phyloP scores from a whole-genome alignment of 495 filamentous ascomycete genomes.

The Aspergillus leporis region DNA sequence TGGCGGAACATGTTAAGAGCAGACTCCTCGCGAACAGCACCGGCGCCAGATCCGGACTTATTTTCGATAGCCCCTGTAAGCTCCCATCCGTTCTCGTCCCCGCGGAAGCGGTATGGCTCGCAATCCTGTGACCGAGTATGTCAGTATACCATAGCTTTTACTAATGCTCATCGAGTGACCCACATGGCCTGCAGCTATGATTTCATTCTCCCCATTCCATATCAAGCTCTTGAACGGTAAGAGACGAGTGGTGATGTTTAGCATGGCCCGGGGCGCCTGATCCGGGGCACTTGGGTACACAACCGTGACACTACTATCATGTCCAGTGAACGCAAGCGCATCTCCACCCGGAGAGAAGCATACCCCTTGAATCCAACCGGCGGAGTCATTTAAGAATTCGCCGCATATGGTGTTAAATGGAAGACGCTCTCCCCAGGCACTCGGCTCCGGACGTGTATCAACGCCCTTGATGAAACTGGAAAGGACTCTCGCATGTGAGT shows the following conservation, averaged over 20 bases:
- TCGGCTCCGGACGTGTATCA: conserved; percentile 82
- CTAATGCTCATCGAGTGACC: conserved; percentile 21
- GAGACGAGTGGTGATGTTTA: conserved; percentile 85
- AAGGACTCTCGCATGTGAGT: conserved; percentile 96
- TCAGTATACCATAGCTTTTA: conserved; percentile 3
- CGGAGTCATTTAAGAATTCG: conserved; percentile 91
- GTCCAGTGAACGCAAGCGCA: conserved; percentile 84
- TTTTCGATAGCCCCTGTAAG: conserved; percentile 79
- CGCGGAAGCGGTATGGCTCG: conserved; percentile 86
- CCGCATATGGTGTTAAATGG: conserved; percentile 98
- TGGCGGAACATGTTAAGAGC: conserved; percentile 99
- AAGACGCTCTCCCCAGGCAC: conserved; percentile 89
- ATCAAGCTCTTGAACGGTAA: conserved; percentile 88
- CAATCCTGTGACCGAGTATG: conserved; percentile 60
- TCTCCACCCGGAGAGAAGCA: conserved; percentile 90
- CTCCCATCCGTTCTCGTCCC: conserved; percentile 82
- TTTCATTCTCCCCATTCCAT: conserved; percentile 90
- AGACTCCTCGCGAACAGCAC: conserved; percentile 70
- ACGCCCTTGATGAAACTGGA: conserved; percentile 95
- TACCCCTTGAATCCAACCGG: conserved; percentile 92
- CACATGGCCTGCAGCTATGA: conserved; percentile 90
- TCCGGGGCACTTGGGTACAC: conserved; percentile 94
- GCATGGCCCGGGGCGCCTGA: conserved; percentile 81
- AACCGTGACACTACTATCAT: conserved; percentile 93
- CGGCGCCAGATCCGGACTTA: conserved; percentile 50